A percentile compares a stretch with the other conserved stretches of the same genome.
phyloP scores from a whole-genome alignment of 2,329 filamentous ascomycete genomes.

The Monilinia aucupariae region DNA sequence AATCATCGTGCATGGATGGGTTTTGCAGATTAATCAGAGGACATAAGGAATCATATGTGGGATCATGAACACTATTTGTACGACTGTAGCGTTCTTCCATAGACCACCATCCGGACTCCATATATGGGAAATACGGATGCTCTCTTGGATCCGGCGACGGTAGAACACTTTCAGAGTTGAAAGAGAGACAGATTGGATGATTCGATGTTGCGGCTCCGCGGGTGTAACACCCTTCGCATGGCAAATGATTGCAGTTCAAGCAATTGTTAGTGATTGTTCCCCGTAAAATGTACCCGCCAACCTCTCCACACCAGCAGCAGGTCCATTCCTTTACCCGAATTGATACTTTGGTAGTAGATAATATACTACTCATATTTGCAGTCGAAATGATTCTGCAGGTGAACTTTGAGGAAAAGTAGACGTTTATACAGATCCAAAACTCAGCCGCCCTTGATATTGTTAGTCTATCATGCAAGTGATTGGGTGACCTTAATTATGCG shows the following conservation, averaged over 20 bases:
- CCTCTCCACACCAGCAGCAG: not conserved
- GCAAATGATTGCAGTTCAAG: not conserved
- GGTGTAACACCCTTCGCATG: not conserved
- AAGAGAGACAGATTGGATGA: too few relatives aligned
- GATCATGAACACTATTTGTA: too few relatives aligned
- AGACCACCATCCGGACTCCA: too few relatives aligned
- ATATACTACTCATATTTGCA: not conserved
- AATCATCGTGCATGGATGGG: too few relatives aligned
- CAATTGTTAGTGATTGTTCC: not conserved
- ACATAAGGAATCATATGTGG: too few relatives aligned
- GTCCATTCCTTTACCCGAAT: not conserved
- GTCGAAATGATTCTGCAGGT: not conserved
- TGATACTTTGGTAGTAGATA: not conserved
- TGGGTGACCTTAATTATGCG: too few relatives aligned
- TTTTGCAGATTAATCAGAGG: too few relatives aligned
- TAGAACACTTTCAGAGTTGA: too few relatives aligned
- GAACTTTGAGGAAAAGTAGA: not conserved
- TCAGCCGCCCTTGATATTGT: not conserved
- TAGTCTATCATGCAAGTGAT: not conserved
- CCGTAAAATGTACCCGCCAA: not conserved
- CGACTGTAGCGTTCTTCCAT: too few relatives aligned
- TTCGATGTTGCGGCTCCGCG: not conserved
- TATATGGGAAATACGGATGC: too few relatives aligned
- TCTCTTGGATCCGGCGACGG: too few relatives aligned
- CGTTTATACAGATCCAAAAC: not conserved